Conservation (phyloP, 805 yeast species). For the Kuraishia floccosa region DNA sequence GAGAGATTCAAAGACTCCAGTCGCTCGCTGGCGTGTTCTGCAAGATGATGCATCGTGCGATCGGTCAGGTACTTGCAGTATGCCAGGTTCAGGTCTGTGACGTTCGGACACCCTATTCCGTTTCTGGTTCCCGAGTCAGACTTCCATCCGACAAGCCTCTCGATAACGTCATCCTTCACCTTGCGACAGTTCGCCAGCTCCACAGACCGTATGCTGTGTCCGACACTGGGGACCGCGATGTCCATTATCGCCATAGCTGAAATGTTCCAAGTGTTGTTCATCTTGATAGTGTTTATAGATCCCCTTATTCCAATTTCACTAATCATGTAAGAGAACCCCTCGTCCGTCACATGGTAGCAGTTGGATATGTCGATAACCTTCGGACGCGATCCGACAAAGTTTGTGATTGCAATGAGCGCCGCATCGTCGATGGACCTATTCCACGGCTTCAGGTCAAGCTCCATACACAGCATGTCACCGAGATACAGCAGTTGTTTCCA, state of each 20-base stretch:
- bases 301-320: slow-evolving; percentile 64
- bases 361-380: slow-evolving; percentile 49
- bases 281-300: slow-evolving; percentile 37
- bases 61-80: slow-evolving; percentile 73
- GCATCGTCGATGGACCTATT: slow-evolving; percentile 49
- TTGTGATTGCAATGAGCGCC: slow-evolving; percentile 41
- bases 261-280: slow-evolving; percentile 69
- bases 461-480: slow-evolving; percentile 39
- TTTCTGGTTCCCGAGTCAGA: not conserved
- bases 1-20: slow-evolving; percentile 51
- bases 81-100: slow-evolving; percentile 46
- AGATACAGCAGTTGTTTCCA: slow-evolving; percentile 59
- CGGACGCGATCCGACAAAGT: slow-evolving; percentile 65
- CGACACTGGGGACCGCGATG: slow-evolving; percentile 53
- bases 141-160: slow-evolving; percentile 49
- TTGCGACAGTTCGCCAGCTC: slow-evolving; percentile 67
- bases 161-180: slow-evolving; percentile 58
- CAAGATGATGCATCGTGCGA: slow-evolving; percentile 49
- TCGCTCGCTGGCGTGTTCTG: slow-evolving; percentile 43
- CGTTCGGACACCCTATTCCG: slow-evolving; percentile 44
- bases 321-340: slow-evolving; percentile 60
- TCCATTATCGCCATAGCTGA: slow-evolving; percentile 80
- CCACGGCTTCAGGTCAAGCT: slow-evolving; percentile 50
- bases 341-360: slow-evolving; percentile 71
- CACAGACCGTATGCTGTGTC: slow-evolving; percentile 42